A percentile compares a stretch with the other conserved stretches of the same genome.
Conservation (phyloP, 257 asterid genomes). For the Solanum dulcamara region DNA sequence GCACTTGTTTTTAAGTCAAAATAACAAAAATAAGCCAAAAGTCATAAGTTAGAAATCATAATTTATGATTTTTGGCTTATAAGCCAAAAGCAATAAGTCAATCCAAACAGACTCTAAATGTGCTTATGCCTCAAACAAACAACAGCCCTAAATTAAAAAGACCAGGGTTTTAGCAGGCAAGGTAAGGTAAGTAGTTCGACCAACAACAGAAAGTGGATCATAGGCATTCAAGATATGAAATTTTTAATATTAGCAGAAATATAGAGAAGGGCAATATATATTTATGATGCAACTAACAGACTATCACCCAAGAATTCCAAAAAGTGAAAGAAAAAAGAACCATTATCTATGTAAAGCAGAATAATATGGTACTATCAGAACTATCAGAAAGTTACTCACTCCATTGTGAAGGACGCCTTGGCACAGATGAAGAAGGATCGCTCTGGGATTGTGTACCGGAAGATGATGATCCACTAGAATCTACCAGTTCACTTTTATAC, state of each 20-base stretch:
- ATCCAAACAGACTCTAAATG: not conserved
- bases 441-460: slow-evolving; percentile 25
- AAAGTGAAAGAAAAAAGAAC: not conserved
- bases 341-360: not conserved
- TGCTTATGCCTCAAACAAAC: not conserved
- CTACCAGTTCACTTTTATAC: slow-evolving; percentile 53
- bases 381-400: slow-evolving; percentile 36
- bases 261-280: not conserved
- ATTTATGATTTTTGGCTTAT: too few relatives aligned
- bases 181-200: not conserved
- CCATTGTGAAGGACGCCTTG: slow-evolving; percentile 57
- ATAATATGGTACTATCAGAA: not conserved
- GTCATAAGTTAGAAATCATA: too few relatives aligned
- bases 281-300: not conserved
- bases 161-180: not conserved
- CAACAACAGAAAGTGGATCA: not conserved
- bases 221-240: not conserved
- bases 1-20: too few relatives aligned
- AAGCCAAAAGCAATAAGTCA: too few relatives aligned
- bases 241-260: not conserved
- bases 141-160: not conserved
- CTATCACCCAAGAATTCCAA: not conserved
- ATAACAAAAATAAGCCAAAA: too few relatives aligned
- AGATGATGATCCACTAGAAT: slow-evolving; percentile 36
- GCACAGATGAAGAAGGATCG: slow-evolving; percentile 65